Evolutionary conservation across 352 stramenopile species (phyloP).

Genomic region (Globisporangium echinulatum): DNA sequence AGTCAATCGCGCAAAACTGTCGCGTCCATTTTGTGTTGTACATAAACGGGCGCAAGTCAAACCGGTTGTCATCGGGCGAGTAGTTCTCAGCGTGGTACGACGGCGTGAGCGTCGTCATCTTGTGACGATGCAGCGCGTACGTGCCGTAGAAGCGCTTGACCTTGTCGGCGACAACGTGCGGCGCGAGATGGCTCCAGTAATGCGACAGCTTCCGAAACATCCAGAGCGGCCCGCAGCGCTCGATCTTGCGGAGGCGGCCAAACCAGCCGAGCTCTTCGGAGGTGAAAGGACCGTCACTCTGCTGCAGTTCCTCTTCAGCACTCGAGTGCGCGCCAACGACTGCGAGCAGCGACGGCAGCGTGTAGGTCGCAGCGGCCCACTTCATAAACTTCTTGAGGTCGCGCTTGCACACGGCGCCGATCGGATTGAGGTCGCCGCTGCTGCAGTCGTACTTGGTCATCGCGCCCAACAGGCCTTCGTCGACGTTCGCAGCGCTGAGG

Average conservation of each 20-base stretch:
- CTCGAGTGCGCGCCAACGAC: slow-evolving; percentile 94
- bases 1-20: slow-evolving; percentile 1
- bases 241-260: slow-evolving; percentile 94
- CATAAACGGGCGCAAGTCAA: slow-evolving; percentile 97
- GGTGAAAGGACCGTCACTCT: slow-evolving; percentile 30
- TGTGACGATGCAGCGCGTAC: slow-evolving; percentile 58
- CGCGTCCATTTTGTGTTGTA: slow-evolving; percentile 75
- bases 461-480: slow-evolving; percentile 97
- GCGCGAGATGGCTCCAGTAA: slow-evolving; percentile 85
- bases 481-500: slow-evolving; percentile 96
- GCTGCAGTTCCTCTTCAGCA: slow-evolving; percentile 81
- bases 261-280: slow-evolving; percentile 94
- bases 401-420: slow-evolving; percentile 93
- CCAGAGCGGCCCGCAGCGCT: slow-evolving; percentile 91
- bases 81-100: slow-evolving; percentile 99
- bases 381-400: slow-evolving; percentile 97
- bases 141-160: slow-evolving; percentile 53
- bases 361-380: slow-evolving; percentile 89
- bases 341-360: slow-evolving; percentile 86
- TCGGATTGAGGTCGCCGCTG: slow-evolving; percentile 97
- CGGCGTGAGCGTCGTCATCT: slow-evolving; percentile 98
- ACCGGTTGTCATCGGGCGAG: slow-evolving; percentile 98
- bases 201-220: slow-evolving; percentile 91
- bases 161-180: slow-evolving; percentile 71
- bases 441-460: slow-evolving; percentile 99